Base-by-base conservation (phyloP, 83 land plant genomes). In the Thuja plicata region DNA sequence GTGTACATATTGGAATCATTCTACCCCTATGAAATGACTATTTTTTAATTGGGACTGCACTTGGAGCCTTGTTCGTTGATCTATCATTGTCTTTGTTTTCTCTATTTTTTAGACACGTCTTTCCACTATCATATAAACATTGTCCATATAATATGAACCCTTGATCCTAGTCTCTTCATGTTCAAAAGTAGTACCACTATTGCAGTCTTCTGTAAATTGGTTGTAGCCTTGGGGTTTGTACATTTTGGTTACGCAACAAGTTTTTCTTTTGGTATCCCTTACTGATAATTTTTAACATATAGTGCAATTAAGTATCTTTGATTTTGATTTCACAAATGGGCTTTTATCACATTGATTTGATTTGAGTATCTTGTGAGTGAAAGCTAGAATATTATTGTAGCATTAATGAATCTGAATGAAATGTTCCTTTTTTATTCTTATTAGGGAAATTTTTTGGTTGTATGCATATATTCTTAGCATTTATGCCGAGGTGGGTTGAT, bases 151-250 rank as follows among this genome's bases (percentile, higher is more conserved):
- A n/a, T n/a, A n/a, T n/a, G n/a, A n/a, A n/a, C n/a, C n/a, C n/a
- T n/a, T n/a, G n/a, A n/a, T n/a, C n/a, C n/a, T n/a, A n/a, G n/a
- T n/a, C n/a, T n/a, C n/a, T n/a, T n/a, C n/a, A 83, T 83, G 34
- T 54, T 86, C 32, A 86, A 2, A 38, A 73, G 62, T 4, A 60
- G 87, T 37, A 54, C 93, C 40, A 55, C 92, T 73, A 94, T 92
- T 30, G 95, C 91, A 45, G 66, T 95, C 17, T 77, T 91, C n/a
- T 95, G 96, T 88, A 94, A 93, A 41, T 52, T 92, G 38, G 92
- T 95, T 82, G 96, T 95, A n/a, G 96, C 96, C 41, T 80, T 95
- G 19, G 96, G 96, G 21, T 94, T 95, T 34, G 91, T 94, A 50
- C 93, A 95, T 88, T 95, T 92, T 89, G 96, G 96, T 19, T 95